Conservation (phyloP, 2,329 filamentous ascomycete species). For the Plenodomus tracheiphilus region DNA sequence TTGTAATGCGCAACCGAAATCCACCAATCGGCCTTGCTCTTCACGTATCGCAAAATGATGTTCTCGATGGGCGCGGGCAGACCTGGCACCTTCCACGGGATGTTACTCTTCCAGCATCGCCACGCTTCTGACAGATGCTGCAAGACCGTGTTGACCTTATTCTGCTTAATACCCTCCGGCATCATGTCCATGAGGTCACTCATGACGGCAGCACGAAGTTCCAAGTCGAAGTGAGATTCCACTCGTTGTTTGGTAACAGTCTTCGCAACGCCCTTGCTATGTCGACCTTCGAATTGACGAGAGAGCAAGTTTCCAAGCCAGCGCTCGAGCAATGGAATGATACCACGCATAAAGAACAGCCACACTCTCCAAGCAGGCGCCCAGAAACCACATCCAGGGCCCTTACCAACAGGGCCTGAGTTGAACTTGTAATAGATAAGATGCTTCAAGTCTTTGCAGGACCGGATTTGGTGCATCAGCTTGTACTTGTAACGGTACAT, state of each 20-base stretch:
- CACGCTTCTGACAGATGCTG: conserved; percentile 98
- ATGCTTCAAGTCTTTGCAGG: conserved; percentile 98
- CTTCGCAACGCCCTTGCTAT: conserved; percentile 98
- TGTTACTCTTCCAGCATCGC: conserved; percentile 99
- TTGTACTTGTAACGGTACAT: conserved; percentile 99
- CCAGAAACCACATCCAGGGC: conserved; percentile 98
- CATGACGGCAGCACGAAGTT: conserved; percentile 97
- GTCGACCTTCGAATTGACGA: conserved; percentile 95
- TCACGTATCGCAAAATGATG: conserved; percentile 97
- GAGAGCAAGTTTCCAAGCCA: conserved; percentile 97
- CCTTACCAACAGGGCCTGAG: conserved; percentile 93
- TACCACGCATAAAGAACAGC: conserved; percentile 99
- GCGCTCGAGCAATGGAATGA: conserved; percentile 92
- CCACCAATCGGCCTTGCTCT: conserved; percentile 99
- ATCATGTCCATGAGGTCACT: conserved; percentile 99
- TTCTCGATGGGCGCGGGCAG: conserved; percentile 97
- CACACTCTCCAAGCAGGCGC: conserved; percentile 97
- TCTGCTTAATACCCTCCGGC: conserved; percentile 99
- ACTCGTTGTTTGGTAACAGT: conserved; percentile 99
- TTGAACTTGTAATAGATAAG: conserved; percentile 99
- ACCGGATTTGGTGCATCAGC: conserved; percentile 98
- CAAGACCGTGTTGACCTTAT: conserved; percentile 96
- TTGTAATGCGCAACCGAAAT: conserved; percentile 99
- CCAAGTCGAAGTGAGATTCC: conserved; percentile 96
- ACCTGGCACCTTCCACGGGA: conserved; percentile 98